These are phyloP conservation scores for Diaporthe destruens DNA, from an alignment of 2,329 filamentous ascomycete species.

Conservation along the genomic window DNA sequence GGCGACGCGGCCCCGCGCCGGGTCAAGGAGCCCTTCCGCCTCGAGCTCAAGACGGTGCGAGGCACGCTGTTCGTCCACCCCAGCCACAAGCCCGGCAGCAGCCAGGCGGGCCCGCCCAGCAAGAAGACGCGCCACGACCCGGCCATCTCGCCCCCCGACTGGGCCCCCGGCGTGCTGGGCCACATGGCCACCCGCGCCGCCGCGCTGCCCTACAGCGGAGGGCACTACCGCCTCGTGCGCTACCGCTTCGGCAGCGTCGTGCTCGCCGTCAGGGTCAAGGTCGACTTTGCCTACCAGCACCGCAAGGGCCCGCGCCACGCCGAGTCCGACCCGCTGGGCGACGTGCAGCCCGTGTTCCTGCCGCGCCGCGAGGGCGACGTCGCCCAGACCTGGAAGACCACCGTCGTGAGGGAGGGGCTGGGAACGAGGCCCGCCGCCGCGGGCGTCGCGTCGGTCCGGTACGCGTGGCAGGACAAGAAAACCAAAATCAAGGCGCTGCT, in stretches of 20 bases:
- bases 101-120: slow-evolving; percentile 13
- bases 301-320: background rate
- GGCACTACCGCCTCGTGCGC: slow-evolving; percentile 35
- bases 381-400: slow-evolving; percentile 14
- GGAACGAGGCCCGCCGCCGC: background rate
- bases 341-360: background rate
- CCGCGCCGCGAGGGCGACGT: background rate
- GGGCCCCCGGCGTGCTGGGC: slow-evolving; percentile 28
- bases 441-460: slow-evolving; percentile 22
- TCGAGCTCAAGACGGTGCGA: slow-evolving; percentile 36
- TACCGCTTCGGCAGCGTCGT: slow-evolving; percentile 30
- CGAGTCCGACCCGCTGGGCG: background rate
- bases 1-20: background rate
- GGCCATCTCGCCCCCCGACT: background rate
- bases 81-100: slow-evolving; percentile 21
- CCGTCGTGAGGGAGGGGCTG: too few relatives aligned
- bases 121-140: slow-evolving; percentile 5
- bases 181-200: background rate
- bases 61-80: slow-evolving; percentile 35
- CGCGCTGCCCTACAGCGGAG: slow-evolving; percentile 14
- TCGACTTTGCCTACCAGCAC: slow-evolving; percentile 33
- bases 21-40: slow-evolving; percentile 17
- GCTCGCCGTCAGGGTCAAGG: slow-evolving; percentile 32
- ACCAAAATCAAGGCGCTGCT: background rate
- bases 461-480: background rate